phyloP scores from a whole-genome alignment of 2,329 filamentous ascomycete genomes.

The Talaromyces sp. region DNA sequence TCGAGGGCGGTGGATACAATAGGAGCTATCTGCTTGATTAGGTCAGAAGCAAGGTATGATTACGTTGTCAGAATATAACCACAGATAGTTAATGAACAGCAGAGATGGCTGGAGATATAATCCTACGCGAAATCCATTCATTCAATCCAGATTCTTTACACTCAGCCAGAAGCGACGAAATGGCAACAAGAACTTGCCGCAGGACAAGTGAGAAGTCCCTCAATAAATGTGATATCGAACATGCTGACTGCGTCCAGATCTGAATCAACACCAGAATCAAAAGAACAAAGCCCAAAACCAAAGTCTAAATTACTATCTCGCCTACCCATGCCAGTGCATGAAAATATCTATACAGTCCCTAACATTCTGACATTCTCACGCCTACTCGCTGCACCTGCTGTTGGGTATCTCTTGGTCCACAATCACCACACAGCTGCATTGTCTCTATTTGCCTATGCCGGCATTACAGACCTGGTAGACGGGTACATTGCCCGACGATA shows the following conservation, averaged over 20 bases:
- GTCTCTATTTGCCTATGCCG: constrained; percentile 85
- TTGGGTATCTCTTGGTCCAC: constrained; percentile 85
- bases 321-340: constrained; percentile 49
- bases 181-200: constrained; percentile 5
- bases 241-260: not conserved
- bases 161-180: constrained; percentile 6
- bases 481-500: constrained; percentile 88
- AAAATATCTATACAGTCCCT: constrained; percentile 96
- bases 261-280: not conserved
- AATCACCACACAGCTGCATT: constrained; percentile 76
- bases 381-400: constrained; percentile 73
- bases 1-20: not conserved
- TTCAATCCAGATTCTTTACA: not conserved
- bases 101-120: not conserved
- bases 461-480: constrained; percentile 86
- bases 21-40: not conserved
- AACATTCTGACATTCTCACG: constrained; percentile 89
- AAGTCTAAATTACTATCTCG: constrained; percentile 35
- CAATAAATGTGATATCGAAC: not conserved
- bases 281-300: not conserved
- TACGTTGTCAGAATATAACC: not conserved
- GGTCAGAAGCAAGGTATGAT: not conserved
- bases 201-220: not conserved
- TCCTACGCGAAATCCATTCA: not conserved
- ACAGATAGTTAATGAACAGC: not conserved